Evolutionary conservation across 768 basidiomycete species (phyloP), one percentile per base, ranked within the genome.

Genomic region (Hypsizygus marmoreus): DNA sequence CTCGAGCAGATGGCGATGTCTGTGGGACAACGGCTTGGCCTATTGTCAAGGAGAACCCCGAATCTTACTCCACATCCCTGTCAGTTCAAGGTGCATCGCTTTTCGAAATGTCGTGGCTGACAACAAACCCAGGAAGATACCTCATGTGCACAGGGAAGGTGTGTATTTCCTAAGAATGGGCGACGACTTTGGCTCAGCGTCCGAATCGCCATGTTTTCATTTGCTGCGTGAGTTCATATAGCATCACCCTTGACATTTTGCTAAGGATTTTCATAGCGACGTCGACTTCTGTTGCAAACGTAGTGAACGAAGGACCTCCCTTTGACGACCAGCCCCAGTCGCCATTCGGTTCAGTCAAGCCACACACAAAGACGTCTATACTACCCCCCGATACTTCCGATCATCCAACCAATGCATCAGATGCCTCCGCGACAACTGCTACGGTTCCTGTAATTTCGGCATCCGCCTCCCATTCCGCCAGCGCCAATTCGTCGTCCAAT

Each of bases 1-100:
- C 31, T 33, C 44, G 17, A 28, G 42, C 33, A 14, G 26, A 26
- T 23, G 22, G 34, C 5, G 24, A 31, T 13, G 43, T 30, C 2
- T 66, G 66, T 42, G 63, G 64, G 16, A 14, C 35, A 10, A 25
- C 50, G 6, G 53, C 61, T 14, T 57, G 55, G 57, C 61, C 63
- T 9, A 23, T 25, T 8, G 49, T 63, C 17, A 48, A 55, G 26
- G 40, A 52, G 30, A 50, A 49, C 40, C 51, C 43, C n/a, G 58
- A 55, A 16, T 49, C 39, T n/a, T 58, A 57, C 43, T 47, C 49
- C 35, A 49, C 57, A 10, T 54, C 59, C 2, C 36, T 68, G 66
- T 66, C 29, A 51, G 62, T 57, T 2, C 5, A 11, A 10, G 2
- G 4, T 22, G 17, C 23, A 30, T 25, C 16, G 12, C 22, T 41